Conservation (phyloP, 805 yeast genomes). For the Ogataea ganodermae region DNA sequence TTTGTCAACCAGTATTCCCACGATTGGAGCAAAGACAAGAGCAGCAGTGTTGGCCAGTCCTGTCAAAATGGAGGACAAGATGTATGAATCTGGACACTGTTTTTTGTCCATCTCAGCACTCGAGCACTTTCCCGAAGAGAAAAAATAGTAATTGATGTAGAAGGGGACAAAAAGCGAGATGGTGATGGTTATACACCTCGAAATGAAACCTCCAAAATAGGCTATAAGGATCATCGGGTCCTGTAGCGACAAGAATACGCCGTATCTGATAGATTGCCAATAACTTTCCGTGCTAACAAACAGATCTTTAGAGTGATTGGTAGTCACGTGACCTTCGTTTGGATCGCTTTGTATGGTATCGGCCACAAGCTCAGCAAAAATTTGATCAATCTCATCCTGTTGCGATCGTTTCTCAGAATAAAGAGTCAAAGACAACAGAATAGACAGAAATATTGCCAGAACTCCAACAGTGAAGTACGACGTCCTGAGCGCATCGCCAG, state of each 20-base stretch:
- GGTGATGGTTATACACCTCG: slow-evolving; percentile 62
- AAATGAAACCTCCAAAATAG: slow-evolving; percentile 60
- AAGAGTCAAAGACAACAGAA: slow-evolving; percentile 42
- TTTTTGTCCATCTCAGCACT: slow-evolving; percentile 36
- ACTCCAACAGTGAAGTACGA: slow-evolving; percentile 53
- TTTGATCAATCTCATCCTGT: slow-evolving; percentile 34
- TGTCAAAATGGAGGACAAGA: slow-evolving; percentile 65
- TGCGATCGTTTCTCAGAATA: slow-evolving; percentile 45
- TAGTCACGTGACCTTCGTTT: background rate
- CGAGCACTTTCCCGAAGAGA: slow-evolving; percentile 51
- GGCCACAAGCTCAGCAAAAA: slow-evolving; percentile 34
- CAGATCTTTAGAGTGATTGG: slow-evolving; percentile 7
- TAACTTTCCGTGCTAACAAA: slow-evolving; percentile 33
- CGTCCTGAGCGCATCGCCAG: slow-evolving; percentile 44
- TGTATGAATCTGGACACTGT: slow-evolving; percentile 62
- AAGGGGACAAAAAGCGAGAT: slow-evolving; percentile 64
- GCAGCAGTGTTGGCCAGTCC: slow-evolving; percentile 66
- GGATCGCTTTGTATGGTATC: slow-evolving; percentile 22
- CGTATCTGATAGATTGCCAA: slow-evolving; percentile 44
- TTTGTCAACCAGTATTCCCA: slow-evolving; percentile 60
- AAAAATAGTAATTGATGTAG: slow-evolving; percentile 58
- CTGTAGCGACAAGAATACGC: slow-evolving; percentile 47
- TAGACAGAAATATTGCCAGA: slow-evolving; percentile 41
- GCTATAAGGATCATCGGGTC: slow-evolving; percentile 55
- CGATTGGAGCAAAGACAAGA: slow-evolving; percentile 60